Base-by-base conservation (phyloP, 148 eudicot genomes). In the Polygonum aviculare region DNA sequence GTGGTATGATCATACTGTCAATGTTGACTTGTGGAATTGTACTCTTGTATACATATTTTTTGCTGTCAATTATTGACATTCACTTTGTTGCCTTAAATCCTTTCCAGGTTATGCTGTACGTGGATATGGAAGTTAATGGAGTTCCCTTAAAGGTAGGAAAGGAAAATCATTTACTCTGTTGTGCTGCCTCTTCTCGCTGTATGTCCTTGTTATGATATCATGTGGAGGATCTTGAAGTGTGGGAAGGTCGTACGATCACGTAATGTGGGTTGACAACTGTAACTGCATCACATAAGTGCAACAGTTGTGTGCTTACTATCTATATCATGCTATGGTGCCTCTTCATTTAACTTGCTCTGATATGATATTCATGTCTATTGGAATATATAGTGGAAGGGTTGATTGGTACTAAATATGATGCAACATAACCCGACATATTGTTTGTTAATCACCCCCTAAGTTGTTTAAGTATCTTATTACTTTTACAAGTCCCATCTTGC, bases 71-170 rank as follows among this genome's bases (percentile, higher is more conserved):
- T 44, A 63, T 54, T 78, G 69, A 39, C 47, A 15, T 15, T 12
- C 5, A 9, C 44, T 67, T 36, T 36, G 15, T 67, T 16, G 38
- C 18, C 72, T 67, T 36, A 4, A 67, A 14, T n/a, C 26, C 6
- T 74, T 67, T 82, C 65, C 91, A 95, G 98, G 96, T 95, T 79
- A 95, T 95, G 98, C 55, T 95, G 85, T 95, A 95, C 76, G 98
- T 95, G 67, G 98, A 95, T 83, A 95, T 95, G 96, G 98, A 95
- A 88, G 98, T 95, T 50, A 95, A 95, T 84, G 94, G 97, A 75
- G 92, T 90, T 77, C 98, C 98, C n/a, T 65, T 95, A 82, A 95
- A 95, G 98, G 98, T 95, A 88, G 26, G 52, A 72, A 22, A 21
- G 31, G 14, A 76, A 19, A 76, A 31, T 60, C 51, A 55, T 59